Evolutionary conservation across 2,329 filamentous ascomycete genomes (phyloP).

Genomic region (Colletotrichum gigasporum): DNA sequence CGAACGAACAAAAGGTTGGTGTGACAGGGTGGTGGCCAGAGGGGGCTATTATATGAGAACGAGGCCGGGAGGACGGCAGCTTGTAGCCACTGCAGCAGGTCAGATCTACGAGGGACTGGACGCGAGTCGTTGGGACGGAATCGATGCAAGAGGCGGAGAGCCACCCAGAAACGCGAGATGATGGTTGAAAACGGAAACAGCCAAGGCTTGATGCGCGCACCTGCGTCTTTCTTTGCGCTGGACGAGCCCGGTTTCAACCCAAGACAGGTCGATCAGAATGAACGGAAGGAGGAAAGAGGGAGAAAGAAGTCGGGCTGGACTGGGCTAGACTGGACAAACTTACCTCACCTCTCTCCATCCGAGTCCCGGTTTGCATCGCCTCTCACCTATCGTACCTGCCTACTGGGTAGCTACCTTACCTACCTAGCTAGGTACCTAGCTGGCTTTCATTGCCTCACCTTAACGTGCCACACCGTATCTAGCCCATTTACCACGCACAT

Average conservation of each 20-base stretch:
- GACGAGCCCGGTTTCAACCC: slow-evolving; percentile 27
- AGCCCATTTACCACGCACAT: too few relatives aligned
- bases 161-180: slow-evolving; percentile 13
- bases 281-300: slow-evolving; percentile 29
- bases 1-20: background rate
- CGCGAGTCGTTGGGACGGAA: slow-evolving; percentile 21
- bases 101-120: slow-evolving; percentile 7
- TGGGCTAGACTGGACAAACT: slow-evolving; percentile 8
- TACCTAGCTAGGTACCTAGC: background rate
- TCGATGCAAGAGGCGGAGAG: slow-evolving; percentile 17
- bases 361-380: background rate
- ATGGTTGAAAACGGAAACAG: slow-evolving; percentile 30
- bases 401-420: background rate
- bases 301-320: slow-evolving; percentile 14
- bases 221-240: slow-evolving; percentile 17
- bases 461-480: background rate
- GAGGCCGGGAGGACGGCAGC: background rate
- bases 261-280: slow-evolving; percentile 24
- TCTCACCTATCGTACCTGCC: background rate
- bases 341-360: background rate
- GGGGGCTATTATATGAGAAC: slow-evolving; percentile 23
- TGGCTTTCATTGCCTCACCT: background rate
- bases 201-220: slow-evolving; percentile 21
- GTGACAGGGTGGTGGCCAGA: background rate
- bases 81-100: background rate